Base-by-base conservation (phyloP, 306 rosid genomes). In the Vigna trinervia region DNA sequence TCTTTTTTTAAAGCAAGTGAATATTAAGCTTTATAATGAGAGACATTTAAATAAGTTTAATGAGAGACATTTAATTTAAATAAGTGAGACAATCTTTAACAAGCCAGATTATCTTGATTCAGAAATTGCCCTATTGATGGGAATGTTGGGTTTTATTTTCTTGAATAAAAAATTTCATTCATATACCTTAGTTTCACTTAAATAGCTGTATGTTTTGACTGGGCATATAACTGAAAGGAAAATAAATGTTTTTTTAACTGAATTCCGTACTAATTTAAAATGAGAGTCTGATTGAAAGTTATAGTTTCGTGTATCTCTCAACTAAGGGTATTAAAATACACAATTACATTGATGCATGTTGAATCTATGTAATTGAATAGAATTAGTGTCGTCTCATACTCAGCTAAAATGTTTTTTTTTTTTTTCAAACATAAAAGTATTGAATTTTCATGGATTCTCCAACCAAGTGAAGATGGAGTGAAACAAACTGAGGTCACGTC, bases 261-360 rank as follows among this genome's bases (percentile, higher is more conserved):
- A 73, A 41, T 45, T 74, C 48, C 48, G 34, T 17, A 8, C 34
- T 47, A 61, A 17, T 19, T 69, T 58, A 71, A 78, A 47, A 32
- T 34, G 70, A 51, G 58, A 51, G 58, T 69, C 22, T 34, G 76
- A 69, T 57, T 78, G 82, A 69, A 58, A 78, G 20, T 9, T 58
- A 14, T 47, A 32, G 82, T 70, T 73, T 53, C 82, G 71, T 78
- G 82, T 39, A 15, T 70, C 6, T 78, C 72, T 63, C 65, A 70
- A 78, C 61, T 69, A 5, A 20, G 53, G 34, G 48, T 13, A 56
- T n/a, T 34, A 51, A 11, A 56, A 52, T 38, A 52, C 13, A 14
- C 48, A 32, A 19, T 48, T 43, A 34, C 4, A 6, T 34, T 28
- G 38, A 62, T 61, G 59, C 13, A 47, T 32, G 22, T 32, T 17